These are phyloP conservation scores for Nannizzia gypsea DNA, from an alignment of 2,329 filamentous ascomycete genomes.

Conservation along the genomic window DNA sequence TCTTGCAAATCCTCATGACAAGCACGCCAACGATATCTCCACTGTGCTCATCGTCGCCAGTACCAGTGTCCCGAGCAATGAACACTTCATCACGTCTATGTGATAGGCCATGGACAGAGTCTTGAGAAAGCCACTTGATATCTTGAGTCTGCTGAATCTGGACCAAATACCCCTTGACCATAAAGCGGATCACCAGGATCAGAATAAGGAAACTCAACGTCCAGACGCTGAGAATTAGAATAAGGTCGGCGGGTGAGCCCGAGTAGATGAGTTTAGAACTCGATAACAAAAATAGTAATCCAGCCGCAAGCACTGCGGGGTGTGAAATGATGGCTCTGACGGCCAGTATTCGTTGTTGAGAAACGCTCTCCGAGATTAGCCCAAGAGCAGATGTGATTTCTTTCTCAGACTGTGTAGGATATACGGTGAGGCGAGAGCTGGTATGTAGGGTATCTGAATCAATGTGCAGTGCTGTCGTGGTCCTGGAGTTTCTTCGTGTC, in stretches of 20 bases:
- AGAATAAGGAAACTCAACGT: slow-evolving; percentile 53
- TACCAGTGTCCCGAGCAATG: slow-evolving; percentile 36
- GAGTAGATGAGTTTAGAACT: slow-evolving; percentile 31
- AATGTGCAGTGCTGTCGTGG: not conserved
- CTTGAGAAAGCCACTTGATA: slow-evolving; percentile 49
- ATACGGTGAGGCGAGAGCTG: slow-evolving; percentile 25
- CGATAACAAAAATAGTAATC: slow-evolving; percentile 30
- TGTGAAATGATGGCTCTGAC: slow-evolving; percentile 53
- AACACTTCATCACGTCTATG: slow-evolving; percentile 47
- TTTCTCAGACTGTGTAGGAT: slow-evolving; percentile 32
- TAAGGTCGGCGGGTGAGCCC: slow-evolving; percentile 37
- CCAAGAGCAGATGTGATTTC: slow-evolving; percentile 58
- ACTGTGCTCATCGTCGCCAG: slow-evolving; percentile 42
- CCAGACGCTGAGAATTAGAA: slow-evolving; percentile 46
- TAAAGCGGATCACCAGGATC: slow-evolving; percentile 49
- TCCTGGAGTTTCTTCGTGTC: not conserved
- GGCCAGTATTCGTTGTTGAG: slow-evolving; percentile 64
- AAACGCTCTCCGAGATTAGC: slow-evolving; percentile 68
- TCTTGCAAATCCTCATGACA: slow-evolving; percentile 39
- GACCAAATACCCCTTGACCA: slow-evolving; percentile 50
- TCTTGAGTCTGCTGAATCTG: slow-evolving; percentile 48
- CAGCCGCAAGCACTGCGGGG: slow-evolving; percentile 35
- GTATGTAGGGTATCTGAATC: not conserved
- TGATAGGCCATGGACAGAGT: slow-evolving; percentile 18
- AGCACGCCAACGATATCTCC: slow-evolving; percentile 58